Evolutionary conservation across 805 yeast species (phyloP), one percentile per base, ranked within the genome.

Genomic region (Zygoascus ofunaensis): DNA sequence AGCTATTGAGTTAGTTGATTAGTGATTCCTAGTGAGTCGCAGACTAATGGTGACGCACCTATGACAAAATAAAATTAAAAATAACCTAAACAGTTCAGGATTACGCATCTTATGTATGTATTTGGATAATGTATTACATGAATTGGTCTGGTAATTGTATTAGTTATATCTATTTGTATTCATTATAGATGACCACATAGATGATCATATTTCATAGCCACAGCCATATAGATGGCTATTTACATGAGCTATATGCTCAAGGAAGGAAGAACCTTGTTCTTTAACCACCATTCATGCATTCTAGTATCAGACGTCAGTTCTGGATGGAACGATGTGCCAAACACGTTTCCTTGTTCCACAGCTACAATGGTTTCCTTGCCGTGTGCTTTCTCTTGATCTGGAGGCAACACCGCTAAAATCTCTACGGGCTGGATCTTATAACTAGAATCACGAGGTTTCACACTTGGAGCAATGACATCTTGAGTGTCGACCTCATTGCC

Each of bases 321-420:
- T 0, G 94, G 94, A 58, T 84, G 94, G 60, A 84, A 84, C 1
- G 87, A 78, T 0, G 89, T 83, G 2, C 87, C 90, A 41, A 83
- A 59, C 28, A 76, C 65, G 33, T 70, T 70, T 0, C 81, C 84
- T 57, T 83, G 87, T 54, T 76, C 68, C 4, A 82, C 87, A 0
- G 89, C 92, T 2, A 84, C 90, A 28, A 83, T 71, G 33, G 74
- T 60, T 1, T 58, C 63, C 14, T 40, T 38, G n/a, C 48, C 45
- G 30, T 37, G 39, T 24, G 18, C 21, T 17, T 24, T 21, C 4
- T 41, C 51, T 40, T 39, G 28, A 15, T 43, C 37, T 23, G 41
- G 30, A 55, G 44, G 49, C 5, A 58, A 42, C 4, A 45, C 45
- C 33, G 54, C 54, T 38, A 62, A 53, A 20, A 60, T 47, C 44